A percentile compares a stretch with the other conserved stretches of the same genome.
Conservation (phyloP, 495 filamentous ascomycete species). For the Aspergillus campestris region DNA sequence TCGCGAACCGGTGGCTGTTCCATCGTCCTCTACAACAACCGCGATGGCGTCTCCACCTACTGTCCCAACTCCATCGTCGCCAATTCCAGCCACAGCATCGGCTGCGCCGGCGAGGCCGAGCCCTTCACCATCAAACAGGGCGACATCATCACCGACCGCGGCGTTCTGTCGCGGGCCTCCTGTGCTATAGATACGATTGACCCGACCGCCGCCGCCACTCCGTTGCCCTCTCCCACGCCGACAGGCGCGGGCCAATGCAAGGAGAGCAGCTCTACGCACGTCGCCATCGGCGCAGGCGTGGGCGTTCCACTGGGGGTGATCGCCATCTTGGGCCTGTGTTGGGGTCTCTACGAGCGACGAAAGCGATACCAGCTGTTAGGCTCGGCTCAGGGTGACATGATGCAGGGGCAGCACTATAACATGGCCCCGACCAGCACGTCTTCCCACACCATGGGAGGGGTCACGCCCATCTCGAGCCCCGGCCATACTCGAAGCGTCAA, state of each 20-base stretch:
- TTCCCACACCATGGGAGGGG: too few relatives aligned
- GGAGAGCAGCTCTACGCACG: background rate
- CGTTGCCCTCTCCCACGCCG: slow-evolving; percentile 14
- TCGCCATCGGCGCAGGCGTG: slow-evolving; percentile 21
- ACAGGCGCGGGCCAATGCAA: slow-evolving; percentile 21
- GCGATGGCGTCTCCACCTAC: slow-evolving; percentile 14
- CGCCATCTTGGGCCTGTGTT: background rate
- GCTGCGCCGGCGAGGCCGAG: slow-evolving; percentile 12
- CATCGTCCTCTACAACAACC: slow-evolving; percentile 16
- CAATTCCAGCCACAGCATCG: slow-evolving; percentile 3
- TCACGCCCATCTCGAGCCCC: too few relatives aligned
- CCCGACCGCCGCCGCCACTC: slow-evolving; percentile 22
- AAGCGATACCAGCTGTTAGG: too few relatives aligned
- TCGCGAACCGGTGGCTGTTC: slow-evolving; percentile 13
- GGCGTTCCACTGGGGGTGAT: slow-evolving; percentile 22
- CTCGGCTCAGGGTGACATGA: too few relatives aligned
- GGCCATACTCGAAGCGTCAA: too few relatives aligned
- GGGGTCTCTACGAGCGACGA: too few relatives aligned
- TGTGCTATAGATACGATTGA: slow-evolving; percentile 6
- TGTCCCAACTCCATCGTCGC: slow-evolving; percentile 22
- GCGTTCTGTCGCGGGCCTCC: slow-evolving; percentile 15
- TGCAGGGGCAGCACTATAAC: too few relatives aligned
- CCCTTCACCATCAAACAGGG: slow-evolving; percentile 15
- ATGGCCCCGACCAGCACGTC: too few relatives aligned
- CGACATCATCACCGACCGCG: slow-evolving; percentile 11